These are phyloP conservation scores for Cinnamomum micranthum DNA, from an alignment of 164 flowering plant genomes.

Conservation along the genomic window DNA sequence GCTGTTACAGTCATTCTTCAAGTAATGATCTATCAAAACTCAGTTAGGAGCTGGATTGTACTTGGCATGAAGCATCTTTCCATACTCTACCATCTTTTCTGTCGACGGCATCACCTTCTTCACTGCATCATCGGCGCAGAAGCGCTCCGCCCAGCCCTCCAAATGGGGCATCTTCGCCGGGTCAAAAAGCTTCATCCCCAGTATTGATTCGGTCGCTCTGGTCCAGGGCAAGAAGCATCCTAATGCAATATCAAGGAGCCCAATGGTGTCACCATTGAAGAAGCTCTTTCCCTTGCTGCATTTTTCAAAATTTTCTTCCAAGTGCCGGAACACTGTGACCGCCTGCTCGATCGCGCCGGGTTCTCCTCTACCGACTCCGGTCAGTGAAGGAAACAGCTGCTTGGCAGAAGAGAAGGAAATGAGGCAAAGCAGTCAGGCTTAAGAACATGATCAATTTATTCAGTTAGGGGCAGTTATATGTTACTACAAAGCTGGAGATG, in stretches of 20 bases:
- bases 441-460: too few species aligned
- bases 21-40: background rate
- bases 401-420: too few species aligned
- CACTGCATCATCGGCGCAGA: constrained; percentile 37
- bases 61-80: constrained; percentile 15
- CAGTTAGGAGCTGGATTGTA: constrained; percentile 6
- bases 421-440: too few species aligned
- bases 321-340: constrained; percentile 24
- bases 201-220: constrained; percentile 27
- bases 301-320: constrained; percentile 46
- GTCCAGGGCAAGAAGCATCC: constrained; percentile 54
- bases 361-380: constrained; percentile 23
- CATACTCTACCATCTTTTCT: constrained; percentile 43
- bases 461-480: too few species aligned
- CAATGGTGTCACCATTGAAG: constrained; percentile 58
- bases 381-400: constrained; percentile 38
- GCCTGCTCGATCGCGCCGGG: constrained; percentile 23
- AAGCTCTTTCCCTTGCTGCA: constrained; percentile 50
- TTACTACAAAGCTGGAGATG: too few species aligned
- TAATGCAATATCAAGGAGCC: constrained; percentile 51
- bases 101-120: constrained; percentile 54
- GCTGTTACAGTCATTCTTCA: too few species aligned
- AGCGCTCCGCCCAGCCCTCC: constrained; percentile 43
- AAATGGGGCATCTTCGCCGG: constrained; percentile 38
- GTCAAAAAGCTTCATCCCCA: constrained; percentile 35